phyloP scores from a whole-genome alignment of 257 asterid genomes.

The Nicotiana obtusifolia region DNA sequence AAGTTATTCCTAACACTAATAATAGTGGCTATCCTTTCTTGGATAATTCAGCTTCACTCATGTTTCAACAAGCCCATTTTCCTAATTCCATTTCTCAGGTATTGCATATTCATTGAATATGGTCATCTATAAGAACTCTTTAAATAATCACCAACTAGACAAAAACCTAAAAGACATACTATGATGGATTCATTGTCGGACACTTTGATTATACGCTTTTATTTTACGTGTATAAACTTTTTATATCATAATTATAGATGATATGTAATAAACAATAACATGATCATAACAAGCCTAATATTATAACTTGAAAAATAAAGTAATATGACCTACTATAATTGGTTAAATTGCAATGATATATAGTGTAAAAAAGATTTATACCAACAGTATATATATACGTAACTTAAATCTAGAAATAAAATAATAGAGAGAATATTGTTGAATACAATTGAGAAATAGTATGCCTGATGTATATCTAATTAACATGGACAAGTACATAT shows the following conservation, averaged over 20 bases:
- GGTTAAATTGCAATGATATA: too few relatives aligned
- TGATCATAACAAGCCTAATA: too few relatives aligned
- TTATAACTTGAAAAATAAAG: too few relatives aligned
- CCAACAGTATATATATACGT: too few relatives aligned
- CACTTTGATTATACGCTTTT: neutral
- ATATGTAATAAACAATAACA: too few relatives aligned
- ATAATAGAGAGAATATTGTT: neutral
- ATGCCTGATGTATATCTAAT: neutral
- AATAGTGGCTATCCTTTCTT: conserved; percentile 24
- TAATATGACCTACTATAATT: too few relatives aligned
- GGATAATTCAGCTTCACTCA: conserved; percentile 37
- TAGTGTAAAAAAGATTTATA: too few relatives aligned
- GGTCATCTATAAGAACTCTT: neutral
- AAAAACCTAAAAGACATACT: neutral
- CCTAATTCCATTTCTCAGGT: conserved; percentile 11
- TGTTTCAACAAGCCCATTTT: conserved; percentile 38
- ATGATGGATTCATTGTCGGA: neutral
- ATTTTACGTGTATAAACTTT: too few relatives aligned
- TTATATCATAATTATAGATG: too few relatives aligned
- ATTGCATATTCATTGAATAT: neutral
- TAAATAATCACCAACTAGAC: neutral
- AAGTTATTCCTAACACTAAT: conserved; percentile 17
- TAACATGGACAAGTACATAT: conserved; percentile 12
- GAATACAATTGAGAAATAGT: neutral
- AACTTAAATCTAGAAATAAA: too few relatives aligned